Evolutionary conservation across 495 filamentous ascomycete species (phyloP), one percentile per base, ranked within the genome.

Genomic region (Trichoderma erinaceum): DNA sequence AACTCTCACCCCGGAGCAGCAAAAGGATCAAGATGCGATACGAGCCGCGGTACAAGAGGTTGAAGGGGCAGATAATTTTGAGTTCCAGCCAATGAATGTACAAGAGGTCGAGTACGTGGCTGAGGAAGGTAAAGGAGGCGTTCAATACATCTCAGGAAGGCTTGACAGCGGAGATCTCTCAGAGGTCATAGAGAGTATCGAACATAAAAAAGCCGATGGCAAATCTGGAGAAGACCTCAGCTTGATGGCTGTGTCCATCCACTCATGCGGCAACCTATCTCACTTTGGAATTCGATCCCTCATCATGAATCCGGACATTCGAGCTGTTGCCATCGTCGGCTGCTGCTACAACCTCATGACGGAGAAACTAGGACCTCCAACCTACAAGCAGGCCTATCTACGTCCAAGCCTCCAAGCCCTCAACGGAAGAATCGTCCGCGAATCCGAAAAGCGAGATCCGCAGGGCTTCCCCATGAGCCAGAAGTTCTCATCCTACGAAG

Each of bases 321-420:
- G 88, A 21, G 92, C 92, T 16, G 89, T 98, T 61, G 95, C 95
- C 44, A 90, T 99, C 75, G 91, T 99, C 52, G 95, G 95, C 44
- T 99, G 95, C 80, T 99, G 95, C 80, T 97, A 99, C 82, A 99
- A 99, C 69, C 88, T 97, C 23, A 76, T 97, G 67, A 97, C 93
- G 3, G 95, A 97, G 74, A 87, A 92, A 65, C 84, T 96, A 25
- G 90, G 91, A 2, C 92, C 92, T 41, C 89, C 93, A 21, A 92
- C 92, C 0, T 94, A 88, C 77, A 96, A 97, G 73, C 82, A 88
- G 7, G 90, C 85, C 1, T 80, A 80, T 65, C 80, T 86, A 29
- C 83, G 86, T 12, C 86, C 91, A 23, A 86, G 84, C 58, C 82
- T 91, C 6, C 88, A 89, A 67, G 79, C 83, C 6, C 74, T 85